Evolutionary conservation across 2,329 filamentous ascomycete genomes (phyloP), one percentile per base, ranked within the genome.

Genomic region (Macrophomina pseudophaseolina): DNA sequence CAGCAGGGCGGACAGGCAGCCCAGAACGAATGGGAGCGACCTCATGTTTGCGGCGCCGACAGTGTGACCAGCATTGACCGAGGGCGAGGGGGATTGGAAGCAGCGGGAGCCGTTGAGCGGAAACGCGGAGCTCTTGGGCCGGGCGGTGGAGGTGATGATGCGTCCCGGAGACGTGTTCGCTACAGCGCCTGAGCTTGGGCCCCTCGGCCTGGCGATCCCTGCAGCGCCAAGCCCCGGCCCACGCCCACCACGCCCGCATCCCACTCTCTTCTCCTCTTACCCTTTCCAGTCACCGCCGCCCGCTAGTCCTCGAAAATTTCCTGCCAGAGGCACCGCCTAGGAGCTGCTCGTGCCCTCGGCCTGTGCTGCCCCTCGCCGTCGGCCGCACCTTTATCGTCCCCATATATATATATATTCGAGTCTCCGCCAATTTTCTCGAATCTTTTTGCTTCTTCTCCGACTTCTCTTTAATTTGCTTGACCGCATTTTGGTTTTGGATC

Each of bases 1-100:
- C 33, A 66, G 71, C 86, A 88, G 82, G 72, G 85, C 86, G 74
- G 87, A 84, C 18, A 83, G 69, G 76, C 79, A 82, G 72, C 80
- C 74, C 38, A 75, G 71, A 56, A 75, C 51, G 64, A 80, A 69
- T 68, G 74, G 68, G 70, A 74, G 68, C 52, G 77, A 75, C 79
- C 78, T 79, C 79, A 81, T 81, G 54, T 68, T 78, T 73, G 71
- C 71, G 68, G 74, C 70, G 71, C 70, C 69, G 66, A 67, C 70
- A 71, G 70, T 69, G 71, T 70, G 72, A 74, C 75, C 70, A 72
- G 70, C 76, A 76, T 77, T 68, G 70, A 72, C 53, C 30, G 52
- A 48, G 32, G 67, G 73, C 74, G 70, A 72, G 14, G 33, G 44
- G 40, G 52, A 62, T 54, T 51, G 56, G 62, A 54, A 68, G 54